Evolutionary conservation across 768 basidiomycete species (phyloP), one percentile per base, ranked within the genome.

Genomic region (Psilocybe tampanensis): DNA sequence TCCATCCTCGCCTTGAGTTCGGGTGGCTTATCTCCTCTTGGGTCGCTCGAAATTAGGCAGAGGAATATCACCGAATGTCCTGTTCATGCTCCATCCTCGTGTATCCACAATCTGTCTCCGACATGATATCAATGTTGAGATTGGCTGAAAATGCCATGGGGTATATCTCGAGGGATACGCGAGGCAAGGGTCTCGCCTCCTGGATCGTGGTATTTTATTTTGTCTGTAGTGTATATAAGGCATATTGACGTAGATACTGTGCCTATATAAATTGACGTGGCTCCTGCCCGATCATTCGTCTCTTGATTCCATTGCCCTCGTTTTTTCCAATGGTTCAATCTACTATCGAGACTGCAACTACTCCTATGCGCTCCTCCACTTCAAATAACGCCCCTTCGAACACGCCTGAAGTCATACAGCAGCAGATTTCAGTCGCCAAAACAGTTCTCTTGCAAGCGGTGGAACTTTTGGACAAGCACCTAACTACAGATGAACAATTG

Each of bases 21-120:
- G 88, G 79, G 68, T 74, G 68, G 70, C 79, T 79, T 74, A 76
- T 70, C 59, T 66, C 59, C 68, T 58, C 60, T 74, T 85, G 85
- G 83, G 83, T 76, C 74, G 76, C 78, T 78, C 84, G 89, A 88
- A 93, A 92, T 93, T 92, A 76, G 83, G 88, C 72, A 74, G 84
- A 88, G 88, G 79, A 76, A 89, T 79, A 90, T 76, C 56, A 59
- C 60, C 56, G 60, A 66, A 59, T 54, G n/a, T 47, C 63, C 55
- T 47, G 55, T 61, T 58, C 47, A 33, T 51, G 36, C 36, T 39
- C 43, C 48, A 48, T 56, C 44, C 47, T 53, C 59, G 45, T 52
- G 21, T 60, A 56, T 41, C 52, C 61, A 63, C 59, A 52, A 42
- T 52, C 44, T 41, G 51, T 53, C 49, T 58, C 61, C 59, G 59